A percentile compares a stretch with the other conserved stretches of the same genome.
Conservation (phyloP, 1,139 yeast species). For the Tardiomyces blankii region DNA sequence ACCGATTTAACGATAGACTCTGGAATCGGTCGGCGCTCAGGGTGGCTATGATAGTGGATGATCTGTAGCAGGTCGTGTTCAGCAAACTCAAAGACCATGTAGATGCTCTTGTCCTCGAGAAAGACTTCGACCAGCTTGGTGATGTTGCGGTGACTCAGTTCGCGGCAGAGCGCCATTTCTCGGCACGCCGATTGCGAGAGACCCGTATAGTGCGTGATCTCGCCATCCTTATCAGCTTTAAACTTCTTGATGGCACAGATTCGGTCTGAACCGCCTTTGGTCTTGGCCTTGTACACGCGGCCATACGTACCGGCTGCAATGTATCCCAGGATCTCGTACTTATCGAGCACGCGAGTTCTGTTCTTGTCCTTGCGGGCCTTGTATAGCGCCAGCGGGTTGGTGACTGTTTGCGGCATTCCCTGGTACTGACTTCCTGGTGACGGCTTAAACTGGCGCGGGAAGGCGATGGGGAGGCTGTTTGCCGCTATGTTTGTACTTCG, state of each 20-base stretch:
- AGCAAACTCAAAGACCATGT: conserved; percentile 91
- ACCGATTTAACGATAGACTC: conserved; percentile 69
- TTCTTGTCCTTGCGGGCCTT: conserved; percentile 52
- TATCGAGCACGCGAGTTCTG: conserved; percentile 62
- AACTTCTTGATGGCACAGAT: conserved; percentile 81
- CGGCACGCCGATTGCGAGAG: conserved; percentile 93
- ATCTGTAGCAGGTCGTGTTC: conserved; percentile 92
- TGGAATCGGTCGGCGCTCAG: conserved; percentile 70
- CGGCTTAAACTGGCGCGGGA: too few species aligned
- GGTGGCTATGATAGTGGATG: conserved; percentile 88
- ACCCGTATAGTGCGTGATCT: conserved; percentile 81
- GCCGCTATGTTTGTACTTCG: too few species aligned
- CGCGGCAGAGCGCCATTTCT: conserved; percentile 93
- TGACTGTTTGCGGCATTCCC: conserved; percentile 6
- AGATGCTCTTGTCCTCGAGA: conserved; percentile 82
- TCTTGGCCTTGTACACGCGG: conserved; percentile 79
- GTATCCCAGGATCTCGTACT: conserved; percentile 83
- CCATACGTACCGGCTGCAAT: conserved; percentile 99
- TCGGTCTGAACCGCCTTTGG: conserved; percentile 17
- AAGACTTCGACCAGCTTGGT: conserved; percentile 74
- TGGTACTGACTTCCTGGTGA: too few species aligned
- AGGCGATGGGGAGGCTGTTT: too few species aligned
- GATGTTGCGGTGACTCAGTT: conserved; percentile 67
- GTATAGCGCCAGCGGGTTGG: conserved; percentile 26
- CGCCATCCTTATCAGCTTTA: conserved; percentile 90